These are phyloP conservation scores for Trypanosoma boissoni DNA, from an alignment of 208 protist species.

Conservation along the genomic window DNA sequence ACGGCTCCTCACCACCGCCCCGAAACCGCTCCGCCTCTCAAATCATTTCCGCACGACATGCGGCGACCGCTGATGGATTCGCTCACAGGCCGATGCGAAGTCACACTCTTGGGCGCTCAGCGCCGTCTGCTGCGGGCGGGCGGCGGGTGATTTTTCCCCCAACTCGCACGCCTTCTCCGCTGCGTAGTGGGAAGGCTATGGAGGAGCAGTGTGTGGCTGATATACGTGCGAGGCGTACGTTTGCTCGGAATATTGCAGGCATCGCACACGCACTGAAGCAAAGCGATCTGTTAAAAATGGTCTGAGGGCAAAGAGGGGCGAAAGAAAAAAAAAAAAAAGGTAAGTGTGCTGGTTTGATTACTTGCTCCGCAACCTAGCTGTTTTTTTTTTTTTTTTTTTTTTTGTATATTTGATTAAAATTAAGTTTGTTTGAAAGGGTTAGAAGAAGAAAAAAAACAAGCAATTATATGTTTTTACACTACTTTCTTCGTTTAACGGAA, in stretches of 20 bases:
- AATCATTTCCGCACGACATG: no score
- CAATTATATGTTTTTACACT: no score
- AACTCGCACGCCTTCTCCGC: background rate
- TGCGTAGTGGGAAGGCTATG: background rate
- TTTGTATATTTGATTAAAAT: background rate
- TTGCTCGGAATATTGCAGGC: constrained; percentile 15
- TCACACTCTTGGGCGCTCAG: no score
- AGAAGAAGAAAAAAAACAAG: no score
- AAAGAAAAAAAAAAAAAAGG: background rate
- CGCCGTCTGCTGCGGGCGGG: no score
- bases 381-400: constrained; percentile 17
- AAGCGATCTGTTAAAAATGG: constrained; percentile 14
- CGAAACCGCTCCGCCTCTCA: no score
- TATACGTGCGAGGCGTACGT: constrained; percentile 8
- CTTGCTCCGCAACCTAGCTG: background rate
- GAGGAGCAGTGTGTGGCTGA: constrained; percentile 9
- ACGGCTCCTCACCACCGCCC: no score
- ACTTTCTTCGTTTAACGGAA: no score
- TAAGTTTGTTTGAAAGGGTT: no score
- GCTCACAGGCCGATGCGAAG: no score
- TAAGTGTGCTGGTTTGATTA: background rate
- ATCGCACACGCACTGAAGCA: constrained; percentile 16
- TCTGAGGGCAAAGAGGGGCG: constrained; percentile 2
- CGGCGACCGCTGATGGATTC: no score
- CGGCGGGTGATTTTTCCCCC: background rate